These are phyloP conservation scores for Xylaria sp. DNA, from an alignment of 2,329 filamentous ascomycete genomes.

Conservation along the genomic window DNA sequence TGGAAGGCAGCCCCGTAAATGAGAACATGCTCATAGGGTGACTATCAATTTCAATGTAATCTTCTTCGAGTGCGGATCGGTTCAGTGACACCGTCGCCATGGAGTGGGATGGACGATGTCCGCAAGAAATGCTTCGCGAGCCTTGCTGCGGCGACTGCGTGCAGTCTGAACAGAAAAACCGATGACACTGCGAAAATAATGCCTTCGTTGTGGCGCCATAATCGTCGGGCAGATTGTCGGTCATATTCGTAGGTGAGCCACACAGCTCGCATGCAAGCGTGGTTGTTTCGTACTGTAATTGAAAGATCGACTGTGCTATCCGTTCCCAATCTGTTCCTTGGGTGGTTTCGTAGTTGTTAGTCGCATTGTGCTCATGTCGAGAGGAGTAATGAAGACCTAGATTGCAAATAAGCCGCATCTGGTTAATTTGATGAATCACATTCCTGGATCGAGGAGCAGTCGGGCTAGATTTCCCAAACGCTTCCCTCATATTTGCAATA, in stretches of 20 bases:
- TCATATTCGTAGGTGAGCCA: constrained; percentile 39
- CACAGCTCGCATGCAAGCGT: constrained; percentile 48
- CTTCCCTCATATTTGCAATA: constrained; percentile 50
- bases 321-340: background rate
- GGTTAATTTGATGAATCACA: constrained; percentile 57
- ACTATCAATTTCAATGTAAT: background rate
- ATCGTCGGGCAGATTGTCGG: constrained; percentile 42
- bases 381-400: constrained; percentile 55
- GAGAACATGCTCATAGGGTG: background rate
- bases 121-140: constrained; percentile 35
- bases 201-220: constrained; percentile 11
- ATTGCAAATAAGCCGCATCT: constrained; percentile 58
- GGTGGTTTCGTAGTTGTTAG: background rate
- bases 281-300: constrained; percentile 47
- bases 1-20: constrained; percentile 2
- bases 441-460: constrained; percentile 51
- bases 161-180: constrained; percentile 50
- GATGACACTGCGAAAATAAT: constrained; percentile 50
- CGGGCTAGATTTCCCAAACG: constrained; percentile 38
- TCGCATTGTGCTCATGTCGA: constrained; percentile 47
- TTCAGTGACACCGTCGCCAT: constrained; percentile 44
- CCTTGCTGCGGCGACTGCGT: constrained; percentile 18
- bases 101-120: constrained; percentile 43
- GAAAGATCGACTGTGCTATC: constrained; percentile 51
- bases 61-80: constrained; percentile 42